phyloP scores from a whole-genome alignment of 2,329 filamentous ascomycete genomes.

The Polytolypa hystricis region DNA sequence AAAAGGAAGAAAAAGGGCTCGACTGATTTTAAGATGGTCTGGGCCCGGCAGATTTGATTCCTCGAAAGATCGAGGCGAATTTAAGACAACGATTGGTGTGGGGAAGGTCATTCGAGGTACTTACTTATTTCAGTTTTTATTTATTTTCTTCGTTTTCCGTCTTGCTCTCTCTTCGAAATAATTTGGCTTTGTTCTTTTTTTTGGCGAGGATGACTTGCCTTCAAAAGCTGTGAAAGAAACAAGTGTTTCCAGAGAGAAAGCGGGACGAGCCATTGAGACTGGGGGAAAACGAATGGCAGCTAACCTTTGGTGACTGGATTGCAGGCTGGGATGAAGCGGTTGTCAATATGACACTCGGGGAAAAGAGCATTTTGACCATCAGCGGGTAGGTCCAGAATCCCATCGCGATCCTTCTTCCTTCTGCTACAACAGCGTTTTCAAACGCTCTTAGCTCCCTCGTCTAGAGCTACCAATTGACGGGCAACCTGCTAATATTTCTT shows the following conservation, averaged over 20 bases:
- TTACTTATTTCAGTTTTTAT: no score
- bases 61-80: constrained; percentile 61
- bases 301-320: constrained; percentile 15
- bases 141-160: neutral
- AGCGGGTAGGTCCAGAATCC: constrained; percentile 46
- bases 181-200: no score
- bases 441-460: no score
- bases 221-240: no score
- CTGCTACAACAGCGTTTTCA: no score
- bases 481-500: neutral
- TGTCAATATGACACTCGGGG: constrained; percentile 72
- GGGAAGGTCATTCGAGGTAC: constrained; percentile 79
- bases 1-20: neutral
- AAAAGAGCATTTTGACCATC: constrained; percentile 79
- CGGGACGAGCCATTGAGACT: no score
- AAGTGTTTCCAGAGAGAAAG: no score
- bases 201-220: no score
- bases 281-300: no score
- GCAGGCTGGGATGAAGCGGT: constrained; percentile 81
- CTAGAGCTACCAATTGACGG: no score
- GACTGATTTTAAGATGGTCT: neutral
- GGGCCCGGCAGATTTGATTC: constrained; percentile 68
- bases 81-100: constrained; percentile 66
- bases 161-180: neutral
- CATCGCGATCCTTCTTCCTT: neutral